Percentiles rank a stretch among this genome's conserved stretches.
Conservation (phyloP, 2,329 filamentous ascomycete genomes). For the Rhexocercosporidium sp. region DNA sequence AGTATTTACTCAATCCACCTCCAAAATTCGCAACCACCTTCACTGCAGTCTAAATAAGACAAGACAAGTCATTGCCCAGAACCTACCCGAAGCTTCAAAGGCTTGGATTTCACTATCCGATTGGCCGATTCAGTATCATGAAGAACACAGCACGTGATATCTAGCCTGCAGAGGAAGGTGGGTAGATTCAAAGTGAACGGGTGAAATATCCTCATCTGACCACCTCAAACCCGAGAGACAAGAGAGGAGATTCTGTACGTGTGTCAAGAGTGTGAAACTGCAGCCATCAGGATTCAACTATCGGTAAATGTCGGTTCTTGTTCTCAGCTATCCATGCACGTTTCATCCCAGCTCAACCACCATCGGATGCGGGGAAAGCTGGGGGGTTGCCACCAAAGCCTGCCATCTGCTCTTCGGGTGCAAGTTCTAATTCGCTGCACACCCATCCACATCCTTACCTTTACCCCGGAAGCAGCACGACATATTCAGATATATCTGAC, state of each 20-base stretch:
- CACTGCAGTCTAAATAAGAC: neutral
- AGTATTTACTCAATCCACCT: too few relatives aligned
- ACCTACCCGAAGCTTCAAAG: neutral
- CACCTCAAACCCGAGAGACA: too few relatives aligned
- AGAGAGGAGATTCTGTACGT: neutral
- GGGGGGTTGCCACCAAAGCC: neutral
- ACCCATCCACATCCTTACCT: neutral
- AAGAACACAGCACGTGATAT: neutral
- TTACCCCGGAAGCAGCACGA: neutral
- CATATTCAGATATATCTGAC: neutral
- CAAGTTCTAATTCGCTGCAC: neutral
- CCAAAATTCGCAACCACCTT: neutral
- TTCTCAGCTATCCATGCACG: neutral
- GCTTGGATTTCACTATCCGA: neutral
- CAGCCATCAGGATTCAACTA: neutral
- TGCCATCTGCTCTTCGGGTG: neutral
- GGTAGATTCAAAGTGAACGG: neutral
- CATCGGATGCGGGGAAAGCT: conserved; percentile 2
- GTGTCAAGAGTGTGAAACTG: neutral
- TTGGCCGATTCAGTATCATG: neutral
- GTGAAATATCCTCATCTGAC: neutral
- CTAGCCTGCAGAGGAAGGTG: neutral
- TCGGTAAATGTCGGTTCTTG: neutral
- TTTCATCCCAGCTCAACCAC: neutral
- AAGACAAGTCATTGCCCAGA: neutral